phyloP scores from a whole-genome alignment of 1,284 basidiomycete species.

The Grifola frondosa region DNA sequence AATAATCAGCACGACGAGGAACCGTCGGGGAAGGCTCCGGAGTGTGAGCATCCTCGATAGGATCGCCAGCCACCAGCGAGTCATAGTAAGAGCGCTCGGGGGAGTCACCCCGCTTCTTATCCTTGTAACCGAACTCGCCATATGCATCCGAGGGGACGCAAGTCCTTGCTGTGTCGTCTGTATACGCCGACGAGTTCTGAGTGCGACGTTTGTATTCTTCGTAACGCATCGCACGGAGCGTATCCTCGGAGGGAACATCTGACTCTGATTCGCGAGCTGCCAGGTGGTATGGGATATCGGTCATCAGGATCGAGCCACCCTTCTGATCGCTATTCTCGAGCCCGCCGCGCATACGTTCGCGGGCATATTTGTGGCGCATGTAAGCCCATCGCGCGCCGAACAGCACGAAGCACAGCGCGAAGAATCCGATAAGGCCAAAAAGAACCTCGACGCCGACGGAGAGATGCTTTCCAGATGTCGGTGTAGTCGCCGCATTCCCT shows the following conservation, averaged over 20 bases:
- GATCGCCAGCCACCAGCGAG: constrained; percentile 6
- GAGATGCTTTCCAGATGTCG: constrained; percentile 39
- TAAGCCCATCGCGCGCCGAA: constrained; percentile 55
- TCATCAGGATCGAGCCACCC: constrained; percentile 16
- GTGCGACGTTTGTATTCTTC: constrained; percentile 30
- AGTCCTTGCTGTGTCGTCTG: constrained; percentile 36
- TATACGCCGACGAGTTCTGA: constrained; percentile 31
- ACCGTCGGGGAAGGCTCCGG: constrained; percentile 9
- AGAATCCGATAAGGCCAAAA: constrained; percentile 54
- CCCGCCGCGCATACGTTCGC: constrained; percentile 11
- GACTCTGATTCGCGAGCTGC: constrained; percentile 26
- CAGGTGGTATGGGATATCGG: constrained; percentile 25
- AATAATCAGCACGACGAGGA: constrained; percentile 10
- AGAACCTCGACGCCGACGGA: constrained; percentile 61
- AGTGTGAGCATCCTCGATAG: constrained; percentile 1
- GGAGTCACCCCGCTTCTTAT: constrained; percentile 13
- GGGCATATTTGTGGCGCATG: constrained; percentile 36
- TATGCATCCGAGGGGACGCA: constrained; percentile 27
- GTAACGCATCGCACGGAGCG: constrained; percentile 31
- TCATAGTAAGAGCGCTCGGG: constrained; percentile 9
- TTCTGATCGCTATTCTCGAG: constrained; percentile 20
- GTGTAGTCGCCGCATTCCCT: constrained; percentile 7
- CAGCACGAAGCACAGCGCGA: constrained; percentile 50
- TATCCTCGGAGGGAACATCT: constrained; percentile 29
- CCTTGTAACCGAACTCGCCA: constrained; percentile 27